phyloP scores from a whole-genome alignment of 2,329 filamentous ascomycete genomes.

The Truncatella angustata region DNA sequence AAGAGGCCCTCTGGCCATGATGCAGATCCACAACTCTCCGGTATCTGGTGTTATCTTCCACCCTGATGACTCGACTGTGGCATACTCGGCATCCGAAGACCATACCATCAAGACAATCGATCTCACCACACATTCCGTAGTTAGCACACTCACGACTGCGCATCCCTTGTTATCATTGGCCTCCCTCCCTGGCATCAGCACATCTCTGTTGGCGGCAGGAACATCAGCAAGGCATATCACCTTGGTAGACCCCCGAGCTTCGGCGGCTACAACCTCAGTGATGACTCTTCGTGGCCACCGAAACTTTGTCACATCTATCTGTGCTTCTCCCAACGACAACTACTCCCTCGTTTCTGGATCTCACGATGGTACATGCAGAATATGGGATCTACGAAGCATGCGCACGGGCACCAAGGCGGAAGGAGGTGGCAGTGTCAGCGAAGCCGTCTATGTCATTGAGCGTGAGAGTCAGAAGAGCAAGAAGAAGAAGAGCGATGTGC shows the following conservation, averaged over 20 bases:
- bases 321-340: constrained; percentile 59
- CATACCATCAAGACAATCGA: constrained; percentile 90
- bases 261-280: constrained; percentile 71
- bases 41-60: constrained; percentile 85
- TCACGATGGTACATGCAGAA: constrained; percentile 86
- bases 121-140: constrained; percentile 73
- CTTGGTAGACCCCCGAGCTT: constrained; percentile 84
- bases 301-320: constrained; percentile 62
- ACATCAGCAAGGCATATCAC: constrained; percentile 86
- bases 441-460: constrained; percentile 73
- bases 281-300: constrained; percentile 91
- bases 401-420: constrained; percentile 58
- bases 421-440: constrained; percentile 62
- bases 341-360: constrained; percentile 87
- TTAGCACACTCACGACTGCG: constrained; percentile 79
- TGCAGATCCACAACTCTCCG: constrained; percentile 69
- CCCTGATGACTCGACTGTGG: constrained; percentile 78
- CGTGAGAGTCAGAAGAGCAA: constrained; percentile 68
- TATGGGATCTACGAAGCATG: constrained; percentile 86
- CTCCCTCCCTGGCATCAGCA: constrained; percentile 64
- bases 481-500: constrained; percentile 58
- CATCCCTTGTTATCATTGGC: constrained; percentile 79
- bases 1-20: constrained; percentile 74
- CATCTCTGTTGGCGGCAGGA: constrained; percentile 63
- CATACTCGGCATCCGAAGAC: constrained; percentile 88